phyloP scores from a whole-genome alignment of 2,329 filamentous ascomycete species.

The Paracoccidioides brasiliensis region DNA sequence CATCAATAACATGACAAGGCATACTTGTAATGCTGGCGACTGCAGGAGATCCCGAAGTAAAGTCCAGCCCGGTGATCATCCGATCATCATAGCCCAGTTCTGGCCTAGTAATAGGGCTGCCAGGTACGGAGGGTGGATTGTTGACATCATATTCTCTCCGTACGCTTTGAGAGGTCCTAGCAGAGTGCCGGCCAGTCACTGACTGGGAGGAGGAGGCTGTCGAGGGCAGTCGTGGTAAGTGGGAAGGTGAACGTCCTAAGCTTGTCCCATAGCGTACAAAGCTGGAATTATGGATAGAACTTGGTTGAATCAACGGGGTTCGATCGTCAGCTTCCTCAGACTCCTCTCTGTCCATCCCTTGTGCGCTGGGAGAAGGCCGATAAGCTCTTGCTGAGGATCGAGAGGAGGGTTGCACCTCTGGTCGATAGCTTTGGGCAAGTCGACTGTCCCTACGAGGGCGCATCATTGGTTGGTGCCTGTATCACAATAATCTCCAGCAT shows the following conservation, averaged over 20 bases:
- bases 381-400: constrained; percentile 1
- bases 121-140: constrained; percentile 50
- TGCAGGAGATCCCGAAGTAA: constrained; percentile 24
- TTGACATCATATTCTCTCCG: constrained; percentile 46
- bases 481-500: not conserved
- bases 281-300: constrained; percentile 8
- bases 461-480: constrained; percentile 47
- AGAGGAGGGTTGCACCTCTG: constrained; percentile 10
- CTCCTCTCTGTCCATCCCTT: constrained; percentile 7
- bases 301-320: constrained; percentile 11
- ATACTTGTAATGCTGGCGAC: constrained; percentile 14
- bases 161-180: not conserved
- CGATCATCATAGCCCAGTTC: constrained; percentile 44
- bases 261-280: constrained; percentile 9
- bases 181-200: not conserved
- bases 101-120: constrained; percentile 42
- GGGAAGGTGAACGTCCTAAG: not conserved
- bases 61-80: constrained; percentile 31
- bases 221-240: not conserved
- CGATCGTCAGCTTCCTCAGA: constrained; percentile 10
- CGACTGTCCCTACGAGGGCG: constrained; percentile 48
- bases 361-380: not conserved
- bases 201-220: not conserved
- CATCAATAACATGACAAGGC: constrained; percentile 30
- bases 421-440: constrained; percentile 27